Percentiles rank a stretch among this genome's conserved stretches.
These are phyloP conservation scores for Pseudogymnoascus sp. DNA, from an alignment of 2,329 filamentous ascomycete species.

Conservation along the genomic window DNA sequence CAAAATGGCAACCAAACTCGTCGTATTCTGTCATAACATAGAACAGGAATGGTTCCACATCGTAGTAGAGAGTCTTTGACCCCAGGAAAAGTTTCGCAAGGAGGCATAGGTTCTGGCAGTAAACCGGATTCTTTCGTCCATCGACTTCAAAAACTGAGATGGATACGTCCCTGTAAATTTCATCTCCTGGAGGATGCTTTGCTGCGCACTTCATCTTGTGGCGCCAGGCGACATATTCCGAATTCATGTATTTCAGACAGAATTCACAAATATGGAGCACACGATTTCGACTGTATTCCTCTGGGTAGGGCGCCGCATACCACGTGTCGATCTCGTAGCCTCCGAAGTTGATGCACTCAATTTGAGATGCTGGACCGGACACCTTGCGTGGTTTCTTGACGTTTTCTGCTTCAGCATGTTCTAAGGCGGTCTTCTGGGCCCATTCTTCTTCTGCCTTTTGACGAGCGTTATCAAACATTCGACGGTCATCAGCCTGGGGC, in stretches of 20 bases:
- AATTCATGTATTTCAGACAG: conserved; percentile 99
- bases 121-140: conserved; percentile 93
- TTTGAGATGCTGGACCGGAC: conserved; percentile 85
- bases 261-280: conserved; percentile 99
- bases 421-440: conserved; percentile 63
- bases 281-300: conserved; percentile 94
- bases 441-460: conserved; percentile 89
- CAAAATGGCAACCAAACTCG: conserved; percentile 86
- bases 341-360: conserved; percentile 97
- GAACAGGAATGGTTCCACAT: conserved; percentile 94
- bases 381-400: conserved; percentile 65
- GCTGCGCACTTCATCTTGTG: conserved; percentile 96
- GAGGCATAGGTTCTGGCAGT: conserved; percentile 95
- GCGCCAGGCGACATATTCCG: conserved; percentile 94
- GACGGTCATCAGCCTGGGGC: conserved; percentile 71
- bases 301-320: conserved; percentile 96
- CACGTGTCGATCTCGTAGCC: conserved; percentile 98
- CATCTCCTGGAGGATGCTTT: conserved; percentile 94
- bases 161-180: conserved; percentile 88
- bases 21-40: conserved; percentile 96
- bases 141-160: conserved; percentile 97
- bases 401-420: conserved; percentile 58
- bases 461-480: conserved; percentile 82
- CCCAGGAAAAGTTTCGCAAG: conserved; percentile 96
- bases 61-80: conserved; percentile 96